Evolutionary conservation across 2,329 filamentous ascomycete genomes (phyloP), one percentile per base, ranked within the genome.

Genomic region (Helotiales sp.): DNA sequence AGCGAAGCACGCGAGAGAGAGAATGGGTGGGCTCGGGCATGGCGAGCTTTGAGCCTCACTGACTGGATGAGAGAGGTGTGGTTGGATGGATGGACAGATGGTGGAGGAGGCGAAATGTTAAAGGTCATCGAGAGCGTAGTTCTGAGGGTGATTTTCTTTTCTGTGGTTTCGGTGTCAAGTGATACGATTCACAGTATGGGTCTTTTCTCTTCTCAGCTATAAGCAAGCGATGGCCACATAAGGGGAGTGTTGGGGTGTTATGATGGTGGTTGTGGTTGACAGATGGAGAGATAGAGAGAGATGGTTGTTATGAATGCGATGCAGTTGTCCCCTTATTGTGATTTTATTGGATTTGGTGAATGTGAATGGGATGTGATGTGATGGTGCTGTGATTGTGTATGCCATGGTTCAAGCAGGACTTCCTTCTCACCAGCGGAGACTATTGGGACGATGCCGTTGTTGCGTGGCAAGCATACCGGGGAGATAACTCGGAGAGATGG

Each of bases 231-330:
- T 50, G 55, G 24, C 20, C 58, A 40, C 28, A 61, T 54, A 24
- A 66, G 69, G 70, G 49, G 69, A 71, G 69, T 72, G 68, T 70
- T 69, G 60, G 68, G 66, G 66, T 37, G 43, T 66, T n/a, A 30
- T 43, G 22, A 43, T 54, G 34, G 54, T 52, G 54, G 61, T 67
- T 26, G 40, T 26, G 17, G 3, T 28, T 24, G 50, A 30, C 8
- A 20, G 17, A 50, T n/a, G n/a, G 17, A 3, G 47, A 50, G 47
- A 24, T 24, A 28, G 50, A 55, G 52, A 15, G 20, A 63, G 40
- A 64, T 62, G 61, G 64, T 59, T 63, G 50, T 65, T 47, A 68
- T 66, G 62, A 72, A 72, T 69, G 64, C 69, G 66, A 72, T 70
- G 69, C 65, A 52, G 70, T 65, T 58, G 65, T 69, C 69, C 47